phyloP scores from a whole-genome alignment of 345 rosid species.

The Microthlaspi erraticum region DNA sequence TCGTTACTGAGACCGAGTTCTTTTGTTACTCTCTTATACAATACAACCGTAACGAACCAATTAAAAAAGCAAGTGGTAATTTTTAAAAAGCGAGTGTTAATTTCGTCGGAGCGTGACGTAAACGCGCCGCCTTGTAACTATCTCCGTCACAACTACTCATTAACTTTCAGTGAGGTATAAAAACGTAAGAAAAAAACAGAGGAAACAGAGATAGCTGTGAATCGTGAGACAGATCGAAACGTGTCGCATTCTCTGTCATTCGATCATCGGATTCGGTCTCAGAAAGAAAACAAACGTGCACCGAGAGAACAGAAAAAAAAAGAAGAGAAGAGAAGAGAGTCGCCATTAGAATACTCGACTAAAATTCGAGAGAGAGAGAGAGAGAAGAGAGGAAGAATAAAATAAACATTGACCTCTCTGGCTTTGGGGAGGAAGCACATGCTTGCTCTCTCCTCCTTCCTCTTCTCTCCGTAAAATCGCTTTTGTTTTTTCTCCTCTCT shows the following conservation, averaged over 20 bases:
- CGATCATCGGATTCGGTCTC: slow-evolving; percentile 34
- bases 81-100: not conserved
- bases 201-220: not conserved
- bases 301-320: slow-evolving; percentile 25
- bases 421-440: slow-evolving; percentile 46
- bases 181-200: slow-evolving; percentile 13
- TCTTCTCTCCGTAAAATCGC: slow-evolving; percentile 24
- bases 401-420: slow-evolving; percentile 67
- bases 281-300: slow-evolving; percentile 45
- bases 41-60: not conserved
- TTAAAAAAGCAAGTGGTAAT: not conserved
- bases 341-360: slow-evolving; percentile 35
- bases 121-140: slow-evolving; percentile 33
- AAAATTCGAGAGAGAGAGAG: not conserved
- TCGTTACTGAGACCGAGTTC: slow-evolving; percentile 13
- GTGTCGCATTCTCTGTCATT: slow-evolving; percentile 38
- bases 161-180: not conserved
- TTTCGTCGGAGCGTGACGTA: slow-evolving; percentile 18
- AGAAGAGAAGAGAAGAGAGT: slow-evolving; percentile 17
- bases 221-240: slow-evolving; percentile 29
- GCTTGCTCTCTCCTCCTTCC: slow-evolving; percentile 52
- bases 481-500: slow-evolving; percentile 39
- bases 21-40: not conserved
- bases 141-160: not conserved
- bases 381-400: slow-evolving; percentile 44